Percentiles rank a stretch among this genome's conserved stretches.
phyloP scores from a whole-genome alignment of 179 eudicot species.

The Carnegiea gigantea region DNA sequence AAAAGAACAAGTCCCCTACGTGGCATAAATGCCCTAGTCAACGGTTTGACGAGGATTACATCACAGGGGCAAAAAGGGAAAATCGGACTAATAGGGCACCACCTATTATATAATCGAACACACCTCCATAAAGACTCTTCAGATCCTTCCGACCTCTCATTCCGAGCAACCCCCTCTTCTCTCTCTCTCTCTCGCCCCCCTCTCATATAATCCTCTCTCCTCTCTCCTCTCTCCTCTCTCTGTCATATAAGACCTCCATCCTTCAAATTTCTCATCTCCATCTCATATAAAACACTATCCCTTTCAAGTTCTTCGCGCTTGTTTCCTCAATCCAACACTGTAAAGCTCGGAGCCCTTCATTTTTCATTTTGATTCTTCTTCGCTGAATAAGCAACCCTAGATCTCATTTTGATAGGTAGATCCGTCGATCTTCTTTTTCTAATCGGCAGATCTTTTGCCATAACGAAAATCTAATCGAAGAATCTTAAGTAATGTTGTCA shows the following conservation, averaged over 20 bases:
- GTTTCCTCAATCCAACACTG: neutral
- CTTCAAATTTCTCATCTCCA: constrained; percentile 15
- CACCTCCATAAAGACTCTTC: constrained; percentile 1
- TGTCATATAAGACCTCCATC: constrained; percentile 4
- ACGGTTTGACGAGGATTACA: neutral
- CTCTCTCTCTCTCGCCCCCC: neutral
- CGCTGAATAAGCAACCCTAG: constrained; percentile 16
- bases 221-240: neutral
- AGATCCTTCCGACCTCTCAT: constrained; percentile 16
- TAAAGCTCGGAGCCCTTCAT: neutral
- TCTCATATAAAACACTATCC: neutral
- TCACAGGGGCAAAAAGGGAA: neutral
- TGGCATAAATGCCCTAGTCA: neutral
- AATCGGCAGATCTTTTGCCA: neutral
- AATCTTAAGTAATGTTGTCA: neutral
- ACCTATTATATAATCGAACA: neutral
- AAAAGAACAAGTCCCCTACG: too few relatives aligned
- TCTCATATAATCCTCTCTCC: neutral
- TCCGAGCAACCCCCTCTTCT: constrained; percentile 2
- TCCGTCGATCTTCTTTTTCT: neutral
- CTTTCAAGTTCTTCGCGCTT: constrained; percentile 25
- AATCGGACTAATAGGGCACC: neutral
- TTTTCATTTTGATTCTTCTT: neutral
- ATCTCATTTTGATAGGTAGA: neutral
- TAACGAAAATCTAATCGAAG: neutral